Evolutionary conservation across 306 rosid species (phyloP), one percentile per base, ranked within the genome.

Genomic region (Hylodesmum podocarpum): DNA sequence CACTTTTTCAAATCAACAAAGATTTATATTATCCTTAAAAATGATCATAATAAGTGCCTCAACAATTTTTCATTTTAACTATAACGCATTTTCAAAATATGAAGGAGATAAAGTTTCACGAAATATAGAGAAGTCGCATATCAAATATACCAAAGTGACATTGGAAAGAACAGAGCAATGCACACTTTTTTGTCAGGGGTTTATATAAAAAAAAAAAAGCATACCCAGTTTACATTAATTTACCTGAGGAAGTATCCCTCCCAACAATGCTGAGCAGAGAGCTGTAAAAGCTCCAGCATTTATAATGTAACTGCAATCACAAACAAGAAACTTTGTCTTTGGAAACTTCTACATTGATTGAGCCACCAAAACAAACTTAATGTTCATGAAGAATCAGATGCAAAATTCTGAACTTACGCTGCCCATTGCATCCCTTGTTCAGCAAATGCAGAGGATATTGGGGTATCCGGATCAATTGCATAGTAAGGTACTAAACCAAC

Each of bases 161-260:
- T 6, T 44, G 2, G 14, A 27, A 55, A 29, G 37, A 24, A 64
- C 19, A 76, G 55, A 40, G 15, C 4, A 18, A 61, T 37, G 21
- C 37, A 40, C 13, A 29, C 15, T 29, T 62, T 41, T n/a, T n/a
- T n/a, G n/a, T n/a, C 39, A 40, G 18, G 78, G 62, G 57, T 31
- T 8, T 34, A 25, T 16, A 28, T 40, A 34, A 6, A 59, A n/a
- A n/a, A n/a, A 14, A 59, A 19, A 71, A 27, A 61, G 37, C 29
- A 33, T 15, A 10, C n/a, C n/a, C 10, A 70, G 50, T 21, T 37
- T 65, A 27, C 58, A 65, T 44, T 27, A 29, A 74, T 61, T 70
- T 84, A 94, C 98, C 98, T 94, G 98, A 33, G 98, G 98, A 80
- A 94, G 93, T 75, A 92, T 54, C 31, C 97, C 89, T 59, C 98